Evolutionary conservation across 192 early-diverging fungal genomes (phyloP), one percentile per base, ranked within the genome.

Genomic region (Kickxella alabastrina): DNA sequence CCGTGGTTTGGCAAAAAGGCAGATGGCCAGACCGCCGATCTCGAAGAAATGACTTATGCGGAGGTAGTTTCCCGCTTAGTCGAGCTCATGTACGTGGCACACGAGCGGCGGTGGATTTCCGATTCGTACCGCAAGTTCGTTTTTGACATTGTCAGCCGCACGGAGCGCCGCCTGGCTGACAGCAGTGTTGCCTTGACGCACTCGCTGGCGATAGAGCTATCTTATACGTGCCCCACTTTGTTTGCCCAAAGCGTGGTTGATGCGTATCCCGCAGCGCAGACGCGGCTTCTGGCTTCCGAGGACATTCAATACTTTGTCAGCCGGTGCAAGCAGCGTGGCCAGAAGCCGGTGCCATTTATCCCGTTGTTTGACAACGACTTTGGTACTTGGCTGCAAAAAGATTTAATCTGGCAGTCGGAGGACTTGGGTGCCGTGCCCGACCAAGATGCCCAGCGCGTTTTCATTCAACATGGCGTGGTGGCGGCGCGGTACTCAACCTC

Each of bases 21-120:
- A 15, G 80, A 84, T 49, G 90, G 91, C 10, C 59, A 58, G 3
- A 75, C 87, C 34, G 87, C 80, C 19, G 88, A 92, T 59, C 77
- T 97, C 43, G 84, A 87, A 62, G 89, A 92, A 19, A 94, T 97
- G 92, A 93, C 94, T 19, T 97, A 97, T 58, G 69, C 75, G 38
- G 89, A 93, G 52, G 87, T 94, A 19, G 68, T 87, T 15, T 62
- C 82, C 53, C 88, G 93, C 41, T 47, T 97, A 59, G 77, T 92
- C 10, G 87, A 89, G 62, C 80, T 92, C 28, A 62, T 92, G 72
- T 95, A 87, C 59, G 71, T 88, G 43, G 56, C 73, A 39, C 78
- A 85, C 43, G 76, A 91, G 62, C 40, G 60, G 31, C 80, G 87
- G 24, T 97, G 94, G 94, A 86, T 92, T 37, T 84, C 91, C 52